Evolutionary conservation across 176 grass and related monocot species (phyloP).

Genomic region (Ensete ventricosum): DNA sequence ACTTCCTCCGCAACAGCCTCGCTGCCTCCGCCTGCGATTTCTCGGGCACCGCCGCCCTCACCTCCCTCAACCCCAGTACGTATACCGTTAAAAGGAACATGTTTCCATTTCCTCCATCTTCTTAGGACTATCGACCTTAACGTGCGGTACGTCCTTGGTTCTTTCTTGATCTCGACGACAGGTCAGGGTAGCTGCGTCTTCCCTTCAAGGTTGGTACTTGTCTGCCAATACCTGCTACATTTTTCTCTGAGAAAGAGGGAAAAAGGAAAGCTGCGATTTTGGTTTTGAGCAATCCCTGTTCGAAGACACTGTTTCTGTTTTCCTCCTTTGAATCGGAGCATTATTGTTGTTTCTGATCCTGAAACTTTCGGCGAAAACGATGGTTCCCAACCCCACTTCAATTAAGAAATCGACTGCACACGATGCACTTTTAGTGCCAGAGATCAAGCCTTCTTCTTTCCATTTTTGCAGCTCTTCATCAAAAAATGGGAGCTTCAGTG

Average conservation of each 20-base stretch:
- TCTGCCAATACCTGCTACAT: background rate
- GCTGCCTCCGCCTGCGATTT: slow-evolving; percentile 48
- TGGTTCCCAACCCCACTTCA: background rate
- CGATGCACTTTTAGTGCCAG: background rate
- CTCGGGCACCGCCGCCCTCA: slow-evolving; percentile 62
- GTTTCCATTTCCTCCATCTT: background rate
- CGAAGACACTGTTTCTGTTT: too few relatives aligned
- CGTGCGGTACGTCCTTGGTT: background rate
- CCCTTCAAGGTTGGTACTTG: slow-evolving; percentile 48
- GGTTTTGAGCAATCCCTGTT: background rate
- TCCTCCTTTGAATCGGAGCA: too few relatives aligned
- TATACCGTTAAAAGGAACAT: background rate
- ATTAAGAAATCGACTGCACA: background rate
- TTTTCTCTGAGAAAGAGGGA: background rate
- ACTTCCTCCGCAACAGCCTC: slow-evolving; percentile 45
- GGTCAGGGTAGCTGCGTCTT: slow-evolving; percentile 44
- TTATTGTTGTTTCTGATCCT: too few relatives aligned
- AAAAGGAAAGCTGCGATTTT: background rate
- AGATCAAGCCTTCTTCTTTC: background rate
- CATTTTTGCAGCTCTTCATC: slow-evolving; percentile 18
- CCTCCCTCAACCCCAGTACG: slow-evolving; percentile 55
- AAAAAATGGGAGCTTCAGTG: slow-evolving; percentile 28
- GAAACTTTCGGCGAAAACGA: background rate
- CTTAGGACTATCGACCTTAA: background rate
- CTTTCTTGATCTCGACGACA: slow-evolving; percentile 11